Base-by-base conservation (phyloP, 306 rosid genomes). In the Neltuma alba region DNA sequence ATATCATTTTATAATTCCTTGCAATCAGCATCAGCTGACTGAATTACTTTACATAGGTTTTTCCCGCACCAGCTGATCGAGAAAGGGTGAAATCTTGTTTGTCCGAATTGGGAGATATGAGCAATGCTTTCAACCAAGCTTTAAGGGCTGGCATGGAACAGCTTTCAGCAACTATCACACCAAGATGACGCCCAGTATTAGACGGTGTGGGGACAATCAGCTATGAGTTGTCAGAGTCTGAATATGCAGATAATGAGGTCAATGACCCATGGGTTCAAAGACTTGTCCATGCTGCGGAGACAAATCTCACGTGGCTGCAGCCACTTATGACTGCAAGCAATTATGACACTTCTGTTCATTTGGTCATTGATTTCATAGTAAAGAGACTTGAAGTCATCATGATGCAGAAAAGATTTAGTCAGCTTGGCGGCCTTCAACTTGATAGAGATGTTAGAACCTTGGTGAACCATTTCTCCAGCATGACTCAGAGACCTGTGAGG, bases 191-290 rank as follows among this genome's bases (percentile, higher is more conserved):
- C 27, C 96, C 99, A 7, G 79, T 91, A 66, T 80, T 95, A 67
- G 97, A 95, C 80, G 81, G 79, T 71, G 98, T 92, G 69, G 97
- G 91, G 77, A 87, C 96, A 68, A 89, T 92, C 81, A 89, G 92
- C 86, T 92, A 94, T 37, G 99, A 95, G 87, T 85, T 95, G 58
- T 91, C 97, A 0, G 99, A 95, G 88, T 87, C 86, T n/a, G 97
- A 92, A 74, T 95, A 95, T 79, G 98, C 98, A 5, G 95, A 95
- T 42, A 95, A 95, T 75, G 98, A 95, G 88, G 92, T 95, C 70
- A 95, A 92, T 83, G 97, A 95, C 76, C 98, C 99, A 25, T 95
- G 99, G 99, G 99, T 95, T 61, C 99, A 95, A 85, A 88, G 93
- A 80, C 95, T 92, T 75, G 94, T 95, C 41, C 97, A 95, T 88